Base-by-base conservation (phyloP, 2,329 filamentous ascomycete genomes). In the Sphaerulina vaccinii region DNA sequence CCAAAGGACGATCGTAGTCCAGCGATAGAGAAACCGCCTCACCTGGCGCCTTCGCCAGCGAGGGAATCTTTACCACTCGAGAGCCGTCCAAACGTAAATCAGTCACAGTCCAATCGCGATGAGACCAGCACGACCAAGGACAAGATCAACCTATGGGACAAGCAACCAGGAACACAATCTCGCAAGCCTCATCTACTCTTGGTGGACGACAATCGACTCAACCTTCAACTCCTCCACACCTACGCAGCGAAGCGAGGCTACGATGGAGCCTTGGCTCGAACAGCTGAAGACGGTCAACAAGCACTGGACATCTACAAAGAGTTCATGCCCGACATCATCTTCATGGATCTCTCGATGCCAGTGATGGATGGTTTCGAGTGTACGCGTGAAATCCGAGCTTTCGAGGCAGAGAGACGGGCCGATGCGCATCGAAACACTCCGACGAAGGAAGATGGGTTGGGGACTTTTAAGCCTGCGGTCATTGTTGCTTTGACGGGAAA, bases 341-440 rank as follows among this genome's bases (percentile, higher is more conserved):
- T 79, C 18, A 80, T 80, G 75, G 77, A 70, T 38, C 60, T 70
- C 10, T 59, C 54, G 11, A 70, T 70, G 67, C 67, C 67, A n/a
- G 56, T 68, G 18, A 68, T 70, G 65, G 64, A 68, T 32, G 67
- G 68, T 10, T 60, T 62, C 32, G 57, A 62, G 22, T 62, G 66
- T 7, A 66, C 66, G 13, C 50, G 58, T 16, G 50, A 55, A 21
- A 69, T 69, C 18, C 61, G 66, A 7, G 42, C 50, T 4, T 53
- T 65, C 22, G 68, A 68, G 53, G 51, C 41, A 9, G 52, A 55
- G 48, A 45, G 56, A 35, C 29, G 48, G 8, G 5, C 22, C 6
- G 5, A 32, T 5, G 36, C 15, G 10, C 5, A 21, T 19, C 15
- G 15, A 7, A 32, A 32, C 5, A 41, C n/a, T 19, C 42, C 37